phyloP scores from a whole-genome alignment of 495 filamentous ascomycete species.

The Parmelia sp. region DNA sequence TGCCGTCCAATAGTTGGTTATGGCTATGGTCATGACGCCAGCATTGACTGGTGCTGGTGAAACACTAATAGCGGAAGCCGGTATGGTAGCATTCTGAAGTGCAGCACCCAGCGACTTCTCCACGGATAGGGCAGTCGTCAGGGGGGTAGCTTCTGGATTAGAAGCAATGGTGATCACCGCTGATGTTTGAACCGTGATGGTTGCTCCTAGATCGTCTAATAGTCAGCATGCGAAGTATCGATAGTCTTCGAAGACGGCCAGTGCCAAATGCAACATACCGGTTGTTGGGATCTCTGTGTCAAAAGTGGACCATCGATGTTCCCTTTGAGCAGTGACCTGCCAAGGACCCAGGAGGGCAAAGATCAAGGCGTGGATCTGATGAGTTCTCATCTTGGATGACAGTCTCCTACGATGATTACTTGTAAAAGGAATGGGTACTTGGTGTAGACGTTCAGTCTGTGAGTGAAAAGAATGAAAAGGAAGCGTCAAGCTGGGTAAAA shows the following conservation, averaged over 20 bases:
- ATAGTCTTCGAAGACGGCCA: neutral
- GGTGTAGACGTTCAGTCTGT: neutral
- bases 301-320: neutral
- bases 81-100: conserved; percentile 4
- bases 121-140: neutral
- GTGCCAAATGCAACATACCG: neutral
- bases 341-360: conserved; percentile 6
- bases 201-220: neutral
- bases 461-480: neutral
- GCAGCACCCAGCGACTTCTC: conserved; percentile 8
- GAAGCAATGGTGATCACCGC: neutral
- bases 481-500: conserved; percentile 4
- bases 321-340: conserved; percentile 1
- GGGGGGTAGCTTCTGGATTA: neutral
- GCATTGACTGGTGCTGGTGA: conserved; percentile 10
- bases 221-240: neutral
- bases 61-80: conserved; percentile 10
- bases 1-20: conserved; percentile 14
- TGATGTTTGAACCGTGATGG: neutral
- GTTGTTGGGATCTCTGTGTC: neutral
- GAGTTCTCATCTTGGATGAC: conserved; percentile 1
- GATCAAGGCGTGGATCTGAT: conserved; percentile 1
- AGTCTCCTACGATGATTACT: neutral
- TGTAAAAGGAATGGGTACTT: neutral
- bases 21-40: conserved; percentile 17